Percentiles rank a stretch among this genome's conserved stretches.
Conservation (phyloP, 1,284 basidiomycete genomes). For the Marasmius tenuissimus region DNA sequence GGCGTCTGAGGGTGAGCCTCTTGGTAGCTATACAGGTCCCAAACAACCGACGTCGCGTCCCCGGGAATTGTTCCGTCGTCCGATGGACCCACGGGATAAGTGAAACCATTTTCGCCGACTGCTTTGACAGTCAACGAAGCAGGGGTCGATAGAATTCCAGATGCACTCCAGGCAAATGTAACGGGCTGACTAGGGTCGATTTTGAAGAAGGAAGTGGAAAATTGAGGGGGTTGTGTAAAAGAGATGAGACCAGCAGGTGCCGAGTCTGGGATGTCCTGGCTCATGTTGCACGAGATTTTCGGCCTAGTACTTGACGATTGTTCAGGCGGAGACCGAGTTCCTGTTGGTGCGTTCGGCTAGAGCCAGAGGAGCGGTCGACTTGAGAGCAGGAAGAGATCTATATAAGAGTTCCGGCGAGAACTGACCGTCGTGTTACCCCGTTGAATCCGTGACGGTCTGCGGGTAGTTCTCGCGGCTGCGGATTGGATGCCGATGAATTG, state of each 20-base stretch:
- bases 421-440: no score
- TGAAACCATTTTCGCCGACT: slow-evolving; percentile 82
- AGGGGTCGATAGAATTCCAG: slow-evolving; percentile 67
- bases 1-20: slow-evolving; percentile 62
- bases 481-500: no score
- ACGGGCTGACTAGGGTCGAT: slow-evolving; percentile 73
- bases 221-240: slow-evolving; percentile 79
- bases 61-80: slow-evolving; percentile 36
- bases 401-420: no score
- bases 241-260: slow-evolving; percentile 67
- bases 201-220: slow-evolving; percentile 86
- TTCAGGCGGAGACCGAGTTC: no score
- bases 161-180: slow-evolving; percentile 94
- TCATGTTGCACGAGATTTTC: no score
- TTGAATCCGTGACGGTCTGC: no score
- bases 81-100: slow-evolving; percentile 82
- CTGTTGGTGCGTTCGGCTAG: no score
- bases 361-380: no score
- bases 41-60: slow-evolving; percentile 69
- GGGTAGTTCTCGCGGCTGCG: no score
- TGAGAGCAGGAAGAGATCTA: no score
- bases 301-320: no score
- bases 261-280: slow-evolving; percentile 43
- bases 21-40: slow-evolving; percentile 83
- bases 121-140: slow-evolving; percentile 79